Evolutionary conservation across 306 rosid genomes (phyloP).

Genomic region (Vigna reflexopilosa): DNA sequence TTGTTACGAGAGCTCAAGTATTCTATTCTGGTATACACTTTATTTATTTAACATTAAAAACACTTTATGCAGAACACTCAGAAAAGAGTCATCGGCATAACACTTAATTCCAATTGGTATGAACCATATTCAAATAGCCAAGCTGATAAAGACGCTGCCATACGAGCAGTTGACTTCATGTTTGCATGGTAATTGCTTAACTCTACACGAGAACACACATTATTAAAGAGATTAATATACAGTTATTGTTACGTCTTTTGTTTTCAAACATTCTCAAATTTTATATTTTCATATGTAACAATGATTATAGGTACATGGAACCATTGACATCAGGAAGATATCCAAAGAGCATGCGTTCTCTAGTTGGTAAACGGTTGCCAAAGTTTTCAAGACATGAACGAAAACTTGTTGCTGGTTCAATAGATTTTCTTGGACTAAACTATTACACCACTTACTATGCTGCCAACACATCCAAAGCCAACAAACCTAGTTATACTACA

Average conservation of each 20-base stretch:
- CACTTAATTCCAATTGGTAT: constrained; percentile 52
- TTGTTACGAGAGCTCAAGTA: background rate
- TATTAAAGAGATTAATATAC: too few species aligned
- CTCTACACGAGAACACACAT: background rate
- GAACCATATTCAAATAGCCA: constrained; percentile 48
- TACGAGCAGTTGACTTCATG: constrained; percentile 63
- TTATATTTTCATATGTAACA: background rate
- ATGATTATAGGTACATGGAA: constrained; percentile 54
- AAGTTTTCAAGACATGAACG: constrained; percentile 49
- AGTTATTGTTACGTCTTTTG: too few species aligned
- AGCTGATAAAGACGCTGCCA: constrained; percentile 50
- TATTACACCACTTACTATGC: constrained; percentile 65
- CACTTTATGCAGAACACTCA: constrained; percentile 48
- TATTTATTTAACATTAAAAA: background rate
- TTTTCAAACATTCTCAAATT: background rate
- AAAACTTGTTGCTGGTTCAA: constrained; percentile 50
- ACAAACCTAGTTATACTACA: constrained; percentile 32
- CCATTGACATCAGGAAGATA: constrained; percentile 65
- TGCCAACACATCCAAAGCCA: constrained; percentile 29
- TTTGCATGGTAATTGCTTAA: constrained; percentile 63
- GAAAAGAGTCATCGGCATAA: constrained; percentile 66
- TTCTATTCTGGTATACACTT: background rate
- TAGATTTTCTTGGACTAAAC: constrained; percentile 71
- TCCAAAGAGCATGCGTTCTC: constrained; percentile 57
- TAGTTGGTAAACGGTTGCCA: constrained; percentile 60